Evolutionary conservation across 2,329 filamentous ascomycete genomes (phyloP), one percentile per base, ranked within the genome.

Genomic region (Paecilomyces variotii): DNA sequence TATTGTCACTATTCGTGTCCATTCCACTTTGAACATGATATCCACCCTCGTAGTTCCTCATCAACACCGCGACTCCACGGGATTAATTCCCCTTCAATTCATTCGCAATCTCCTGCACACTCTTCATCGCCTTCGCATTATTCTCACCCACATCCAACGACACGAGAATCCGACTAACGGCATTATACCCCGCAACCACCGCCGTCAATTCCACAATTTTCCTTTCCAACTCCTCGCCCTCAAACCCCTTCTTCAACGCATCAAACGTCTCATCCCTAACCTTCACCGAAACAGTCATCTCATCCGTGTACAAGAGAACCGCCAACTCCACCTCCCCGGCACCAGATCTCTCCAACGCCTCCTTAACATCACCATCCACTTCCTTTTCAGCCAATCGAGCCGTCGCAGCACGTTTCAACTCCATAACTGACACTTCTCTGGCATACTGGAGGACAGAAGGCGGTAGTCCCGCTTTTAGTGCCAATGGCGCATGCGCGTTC

Each of bases 161-260:
- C 7, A 96, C 90, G 65, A 96, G 72, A 66, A 96, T 92, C 27
- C 91, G 82, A 71, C 88, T 92, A 19, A 96, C 91, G 68, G 90
- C 92, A 72, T 96, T 96, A 72, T 95, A 96, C 57, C 84, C 86
- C n/a, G 89, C 89, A 59, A 93, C 84, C n/a, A 88, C 91, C 30
- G 88, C 86, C 50, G 89, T 93, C 63, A 95, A 80, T 78, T 96
- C 91, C 1, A 95, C 89, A 57, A 94, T 81, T 75, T 93, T 88
- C 63, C 84, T 80, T 61, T 93, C 87, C 24, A 70, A 80, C 64
- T 92, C 91, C 27, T 82, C 70, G 9, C 24, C 56, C 28, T 54
- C n/a, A 9, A 45, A 45, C 64, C 73, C 72, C 79, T 84, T 66
- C 69, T 63, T 53, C 54, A 94, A 64, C 62, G 74, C 73, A 9